These are phyloP conservation scores for Aquilaria agallochum DNA, from an alignment of 441 rosid genomes.

Conservation along the genomic window DNA sequence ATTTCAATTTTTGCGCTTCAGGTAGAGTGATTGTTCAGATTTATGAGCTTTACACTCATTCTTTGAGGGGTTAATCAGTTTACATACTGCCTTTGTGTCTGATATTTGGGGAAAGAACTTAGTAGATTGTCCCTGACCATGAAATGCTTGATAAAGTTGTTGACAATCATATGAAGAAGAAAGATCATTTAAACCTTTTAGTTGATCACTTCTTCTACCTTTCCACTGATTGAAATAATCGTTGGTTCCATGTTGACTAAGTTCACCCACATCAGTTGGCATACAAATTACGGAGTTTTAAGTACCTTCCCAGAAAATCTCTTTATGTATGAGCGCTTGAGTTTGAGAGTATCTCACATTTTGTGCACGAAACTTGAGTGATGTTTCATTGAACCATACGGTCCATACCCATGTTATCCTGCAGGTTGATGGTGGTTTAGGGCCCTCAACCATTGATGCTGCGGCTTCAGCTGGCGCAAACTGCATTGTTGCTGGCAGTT, in stretches of 20 bases:
- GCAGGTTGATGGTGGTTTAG: conserved; percentile 93
- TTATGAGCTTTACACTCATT: neutral
- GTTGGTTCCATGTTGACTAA: no score
- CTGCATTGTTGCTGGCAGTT: conserved; percentile 96
- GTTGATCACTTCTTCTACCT: no score
- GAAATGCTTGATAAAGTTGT: no score
- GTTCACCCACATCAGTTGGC: no score
- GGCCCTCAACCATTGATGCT: conserved; percentile 78
- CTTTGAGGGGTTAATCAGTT: neutral
- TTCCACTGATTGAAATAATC: no score
- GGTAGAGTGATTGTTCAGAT: neutral
- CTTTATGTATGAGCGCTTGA: neutral
- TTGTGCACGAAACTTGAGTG: neutral
- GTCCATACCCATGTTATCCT: conserved; percentile 5
- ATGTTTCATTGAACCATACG: neutral
- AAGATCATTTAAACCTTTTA: no score
- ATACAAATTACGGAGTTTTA: neutral
- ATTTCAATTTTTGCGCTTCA: neutral
- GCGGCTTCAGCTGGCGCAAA: conserved; percentile 97
- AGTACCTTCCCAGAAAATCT: neutral
- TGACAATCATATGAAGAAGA: no score
- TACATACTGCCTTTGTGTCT: neutral
- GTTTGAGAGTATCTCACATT: neutral
- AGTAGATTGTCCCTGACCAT: no score
- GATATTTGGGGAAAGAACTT: neutral